A percentile compares a stretch with the other conserved stretches of the same genome.
Evolutionary conservation across 108 stramenopile species (phyloP).

Genomic region (Cyclostephanos tholiformis): DNA sequence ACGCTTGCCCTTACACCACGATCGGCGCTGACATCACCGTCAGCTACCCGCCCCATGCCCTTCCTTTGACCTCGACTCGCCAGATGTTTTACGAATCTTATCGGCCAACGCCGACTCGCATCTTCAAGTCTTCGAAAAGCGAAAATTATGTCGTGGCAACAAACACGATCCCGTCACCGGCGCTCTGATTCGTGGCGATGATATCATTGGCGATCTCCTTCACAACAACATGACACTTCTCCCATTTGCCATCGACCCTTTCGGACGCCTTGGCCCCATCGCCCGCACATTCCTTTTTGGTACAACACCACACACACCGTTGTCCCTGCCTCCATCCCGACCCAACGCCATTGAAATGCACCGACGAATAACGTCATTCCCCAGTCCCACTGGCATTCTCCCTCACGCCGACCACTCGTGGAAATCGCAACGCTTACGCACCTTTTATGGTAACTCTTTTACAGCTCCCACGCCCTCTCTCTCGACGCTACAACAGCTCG

Average conservation of each 20-base stretch:
- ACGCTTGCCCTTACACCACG: neutral
- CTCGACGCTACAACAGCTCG: no score
- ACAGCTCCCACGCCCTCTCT: no score
- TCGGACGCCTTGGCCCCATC: neutral
- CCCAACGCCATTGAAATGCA: no score
- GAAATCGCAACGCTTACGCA: no score
- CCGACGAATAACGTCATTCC: no score
- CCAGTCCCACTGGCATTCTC: no score
- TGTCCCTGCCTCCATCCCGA: no score
- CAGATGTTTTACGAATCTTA: neutral
- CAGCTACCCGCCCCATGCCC: slow-evolving; percentile 2
- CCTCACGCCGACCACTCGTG: no score
- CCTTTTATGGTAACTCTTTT: no score
- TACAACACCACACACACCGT: no score
- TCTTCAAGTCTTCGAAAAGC: neutral
- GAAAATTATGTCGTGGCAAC: neutral
- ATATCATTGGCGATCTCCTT: neutral
- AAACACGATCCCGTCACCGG: neutral
- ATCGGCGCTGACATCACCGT: neutral
- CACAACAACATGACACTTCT: neutral
- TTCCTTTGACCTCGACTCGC: neutral
- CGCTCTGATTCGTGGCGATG: neutral
- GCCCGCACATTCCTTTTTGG: slow-evolving; percentile 13
- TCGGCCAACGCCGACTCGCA: slow-evolving; percentile 11
- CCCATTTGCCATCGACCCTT: slow-evolving; percentile 1